Conservation (phyloP, 164 flowering plant species). For the Magnolia kwangsiensis region DNA sequence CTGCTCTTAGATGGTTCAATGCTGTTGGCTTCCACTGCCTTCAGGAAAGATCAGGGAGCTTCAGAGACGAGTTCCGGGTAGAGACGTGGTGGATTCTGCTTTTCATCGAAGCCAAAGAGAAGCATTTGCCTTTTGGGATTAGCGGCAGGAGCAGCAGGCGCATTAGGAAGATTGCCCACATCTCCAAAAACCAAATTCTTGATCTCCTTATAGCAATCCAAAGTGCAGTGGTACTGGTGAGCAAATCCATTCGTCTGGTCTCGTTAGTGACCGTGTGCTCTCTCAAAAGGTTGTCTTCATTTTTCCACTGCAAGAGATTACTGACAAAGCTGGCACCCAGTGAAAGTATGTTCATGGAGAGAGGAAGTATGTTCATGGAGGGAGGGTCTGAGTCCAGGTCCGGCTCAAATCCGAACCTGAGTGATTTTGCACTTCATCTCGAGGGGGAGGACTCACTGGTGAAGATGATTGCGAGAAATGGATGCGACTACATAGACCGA, state of each 20-base stretch:
- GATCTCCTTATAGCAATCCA: slow-evolving; percentile 36
- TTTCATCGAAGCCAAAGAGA: slow-evolving; percentile 16
- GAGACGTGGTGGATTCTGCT: slow-evolving; percentile 38
- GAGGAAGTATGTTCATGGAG: neutral
- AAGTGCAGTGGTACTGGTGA: slow-evolving; percentile 31
- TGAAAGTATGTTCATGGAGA: neutral
- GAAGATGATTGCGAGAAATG: slow-evolving; percentile 33
- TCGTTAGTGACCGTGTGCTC: slow-evolving; percentile 32
- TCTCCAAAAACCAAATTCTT: neutral
- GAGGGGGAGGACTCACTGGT: slow-evolving; percentile 56
- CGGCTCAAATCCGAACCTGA: slow-evolving; percentile 20
- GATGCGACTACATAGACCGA: slow-evolving; percentile 31
- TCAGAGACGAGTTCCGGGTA: slow-evolving; percentile 17
- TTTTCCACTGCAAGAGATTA: neutral
- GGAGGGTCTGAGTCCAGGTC: slow-evolving; percentile 1
- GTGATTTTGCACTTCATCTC: slow-evolving; percentile 41
- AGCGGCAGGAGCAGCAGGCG: neutral
- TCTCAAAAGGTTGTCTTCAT: slow-evolving; percentile 4
- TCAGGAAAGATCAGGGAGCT: neutral
- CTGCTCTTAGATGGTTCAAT: slow-evolving; percentile 10
- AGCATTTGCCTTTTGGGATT: slow-evolving; percentile 2
- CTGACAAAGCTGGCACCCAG: neutral
- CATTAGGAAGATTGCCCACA: slow-evolving; percentile 1
- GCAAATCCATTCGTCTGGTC: slow-evolving; percentile 37
- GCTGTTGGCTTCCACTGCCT: neutral